Evolutionary conservation across 139 green algal species (phyloP).

Genomic region (Micractinium sp.): DNA sequence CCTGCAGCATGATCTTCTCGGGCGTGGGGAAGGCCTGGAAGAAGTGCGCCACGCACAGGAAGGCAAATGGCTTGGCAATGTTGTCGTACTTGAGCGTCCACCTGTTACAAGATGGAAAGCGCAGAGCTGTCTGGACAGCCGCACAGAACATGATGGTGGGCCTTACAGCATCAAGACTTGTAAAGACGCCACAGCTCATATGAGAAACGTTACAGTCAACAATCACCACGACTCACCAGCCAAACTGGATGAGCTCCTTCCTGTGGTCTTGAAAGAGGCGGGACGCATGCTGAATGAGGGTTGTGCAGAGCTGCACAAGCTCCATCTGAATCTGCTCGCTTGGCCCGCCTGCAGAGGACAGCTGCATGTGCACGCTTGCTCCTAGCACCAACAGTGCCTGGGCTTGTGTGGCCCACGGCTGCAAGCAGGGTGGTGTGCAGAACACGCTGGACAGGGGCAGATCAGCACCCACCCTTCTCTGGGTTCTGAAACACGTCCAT

Average conservation of each 20-base stretch:
- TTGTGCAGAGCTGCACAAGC: constrained; percentile 82
- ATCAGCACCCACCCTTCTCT: neutral
- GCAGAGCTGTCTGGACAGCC: neutral
- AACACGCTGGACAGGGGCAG: neutral
- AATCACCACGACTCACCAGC: constrained; percentile 74
- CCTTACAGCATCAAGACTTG: too few relatives aligned
- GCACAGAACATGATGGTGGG: neutral
- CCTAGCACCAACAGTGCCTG: neutral
- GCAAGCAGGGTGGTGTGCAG: neutral
- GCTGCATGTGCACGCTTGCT: neutral
- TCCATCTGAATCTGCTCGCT: constrained; percentile 78
- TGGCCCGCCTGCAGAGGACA: constrained; percentile 40
- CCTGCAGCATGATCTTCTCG: constrained; percentile 91
- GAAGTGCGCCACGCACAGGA: constrained; percentile 91
- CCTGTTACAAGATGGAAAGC: neutral
- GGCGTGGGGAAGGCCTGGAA: constrained; percentile 77
- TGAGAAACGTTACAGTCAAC: too few relatives aligned
- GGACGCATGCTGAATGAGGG: constrained; percentile 76
- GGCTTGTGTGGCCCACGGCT: neutral
- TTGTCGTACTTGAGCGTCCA: constrained; percentile 85
- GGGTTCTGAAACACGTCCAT: constrained; percentile 42
- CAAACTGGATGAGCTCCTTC: constrained; percentile 92
- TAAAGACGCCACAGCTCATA: too few relatives aligned
- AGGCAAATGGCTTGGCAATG: constrained; percentile 81
- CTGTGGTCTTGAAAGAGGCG: constrained; percentile 66